A percentile compares a stretch with the other conserved stretches of the same genome.
phyloP scores from a whole-genome alignment of 2,329 filamentous ascomycete species.

The Botryosphaeria dothidea region DNA sequence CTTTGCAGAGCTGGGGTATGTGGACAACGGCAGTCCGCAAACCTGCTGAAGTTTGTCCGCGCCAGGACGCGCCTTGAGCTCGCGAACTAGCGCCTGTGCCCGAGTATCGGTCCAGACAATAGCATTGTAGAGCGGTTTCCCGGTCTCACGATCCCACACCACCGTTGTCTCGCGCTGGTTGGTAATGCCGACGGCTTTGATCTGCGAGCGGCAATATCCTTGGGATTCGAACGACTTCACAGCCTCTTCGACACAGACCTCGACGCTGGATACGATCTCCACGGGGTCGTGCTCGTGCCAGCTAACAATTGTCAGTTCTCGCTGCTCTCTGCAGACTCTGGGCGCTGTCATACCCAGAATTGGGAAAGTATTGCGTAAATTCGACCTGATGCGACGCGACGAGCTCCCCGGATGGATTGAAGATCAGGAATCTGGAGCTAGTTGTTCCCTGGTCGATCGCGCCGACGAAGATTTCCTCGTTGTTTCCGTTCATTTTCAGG shows the following conservation, averaged over 20 bases:
- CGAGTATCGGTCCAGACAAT: constrained; percentile 85
- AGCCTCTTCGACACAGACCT: constrained; percentile 72
- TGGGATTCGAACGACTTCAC: constrained; percentile 65
- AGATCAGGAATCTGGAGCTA: constrained; percentile 80
- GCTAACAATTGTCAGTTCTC: constrained; percentile 43
- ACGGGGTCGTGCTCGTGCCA: constrained; percentile 83
- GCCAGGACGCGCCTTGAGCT: constrained; percentile 64
- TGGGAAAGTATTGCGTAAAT: constrained; percentile 76
- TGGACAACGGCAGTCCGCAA: constrained; percentile 77
- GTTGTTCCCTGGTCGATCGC: constrained; percentile 86
- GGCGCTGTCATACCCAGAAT: constrained; percentile 64
- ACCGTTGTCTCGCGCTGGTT: constrained; percentile 83
- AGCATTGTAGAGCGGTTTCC: constrained; percentile 75
- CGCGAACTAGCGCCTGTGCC: constrained; percentile 70
- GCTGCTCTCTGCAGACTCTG: background rate
- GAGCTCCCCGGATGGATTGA: constrained; percentile 71
- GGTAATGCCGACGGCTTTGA: constrained; percentile 75
- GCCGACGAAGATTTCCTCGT: constrained; percentile 66
- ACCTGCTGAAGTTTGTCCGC: constrained; percentile 66
- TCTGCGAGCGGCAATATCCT: constrained; percentile 63
- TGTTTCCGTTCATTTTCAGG: constrained; percentile 9
- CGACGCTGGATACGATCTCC: constrained; percentile 70
- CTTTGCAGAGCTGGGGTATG: constrained; percentile 80
- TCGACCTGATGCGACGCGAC: constrained; percentile 78
- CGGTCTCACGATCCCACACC: constrained; percentile 75